These are phyloP conservation scores for Pyronema omphalodes DNA, from an alignment of 495 filamentous ascomycete species.

Conservation along the genomic window DNA sequence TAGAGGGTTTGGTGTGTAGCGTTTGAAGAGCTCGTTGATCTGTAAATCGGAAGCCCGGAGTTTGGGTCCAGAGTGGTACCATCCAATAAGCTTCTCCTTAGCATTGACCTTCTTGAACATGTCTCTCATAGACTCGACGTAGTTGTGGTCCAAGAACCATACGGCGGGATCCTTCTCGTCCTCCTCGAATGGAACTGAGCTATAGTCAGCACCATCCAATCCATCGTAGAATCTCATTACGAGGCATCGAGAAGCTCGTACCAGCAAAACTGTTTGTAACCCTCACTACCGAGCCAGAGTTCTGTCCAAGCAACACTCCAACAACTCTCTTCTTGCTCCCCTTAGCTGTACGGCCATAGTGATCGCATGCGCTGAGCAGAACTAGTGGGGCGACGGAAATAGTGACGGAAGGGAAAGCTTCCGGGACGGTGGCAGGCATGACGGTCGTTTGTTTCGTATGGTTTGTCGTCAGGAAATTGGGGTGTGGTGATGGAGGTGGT, in stretches of 20 bases:
- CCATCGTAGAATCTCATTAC: slow-evolving; percentile 6
- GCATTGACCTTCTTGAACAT: slow-evolving; percentile 99
- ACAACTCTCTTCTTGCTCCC: slow-evolving; percentile 85
- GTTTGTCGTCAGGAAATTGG: neutral
- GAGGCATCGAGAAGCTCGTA: slow-evolving; percentile 29
- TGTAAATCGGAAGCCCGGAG: slow-evolving; percentile 90
- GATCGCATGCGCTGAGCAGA: slow-evolving; percentile 93
- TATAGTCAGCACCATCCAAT: slow-evolving; percentile 11
- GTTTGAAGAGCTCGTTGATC: slow-evolving; percentile 99
- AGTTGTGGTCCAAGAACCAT: slow-evolving; percentile 99
- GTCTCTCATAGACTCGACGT: slow-evolving; percentile 97
- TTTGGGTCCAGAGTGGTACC: slow-evolving; percentile 98
- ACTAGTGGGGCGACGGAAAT: slow-evolving; percentile 96
- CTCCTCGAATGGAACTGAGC: slow-evolving; percentile 88
- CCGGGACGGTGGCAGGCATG: slow-evolving; percentile 23
- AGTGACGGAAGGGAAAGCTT: slow-evolving; percentile 30
- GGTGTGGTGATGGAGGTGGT: slow-evolving; percentile 10
- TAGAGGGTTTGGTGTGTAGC: slow-evolving; percentile 91
- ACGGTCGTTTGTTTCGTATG: neutral
- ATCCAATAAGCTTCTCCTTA: slow-evolving; percentile 94
- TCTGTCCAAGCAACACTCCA: slow-evolving; percentile 86
- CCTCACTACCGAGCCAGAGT: slow-evolving; percentile 80
- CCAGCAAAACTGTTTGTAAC: slow-evolving; percentile 98
- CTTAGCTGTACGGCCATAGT: slow-evolving; percentile 87
- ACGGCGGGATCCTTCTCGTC: slow-evolving; percentile 96